Percentiles rank a stretch among this genome's conserved stretches.
phyloP scores from a whole-genome alignment of 305 asterid species.

The Andrographis paniculata region DNA sequence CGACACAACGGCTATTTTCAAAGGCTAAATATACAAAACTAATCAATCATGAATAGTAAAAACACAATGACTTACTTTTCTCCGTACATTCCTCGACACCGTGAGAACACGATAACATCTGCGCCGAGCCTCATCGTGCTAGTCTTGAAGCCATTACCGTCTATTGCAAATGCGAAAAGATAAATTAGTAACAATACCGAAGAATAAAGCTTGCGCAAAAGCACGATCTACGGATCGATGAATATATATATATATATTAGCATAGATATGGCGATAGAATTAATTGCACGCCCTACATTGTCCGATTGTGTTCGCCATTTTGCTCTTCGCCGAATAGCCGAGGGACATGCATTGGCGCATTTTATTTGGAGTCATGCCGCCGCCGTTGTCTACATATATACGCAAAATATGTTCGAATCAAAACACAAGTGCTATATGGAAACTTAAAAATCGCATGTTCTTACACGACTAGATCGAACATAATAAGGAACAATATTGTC shows the following conservation, averaged over 20 bases:
- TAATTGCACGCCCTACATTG: constrained; percentile 43
- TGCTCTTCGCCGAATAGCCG: constrained; percentile 74
- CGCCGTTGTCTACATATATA: constrained; percentile 70
- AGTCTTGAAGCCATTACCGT: constrained; percentile 86
- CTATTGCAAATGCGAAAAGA: constrained; percentile 23
- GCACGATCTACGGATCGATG: too few species aligned
- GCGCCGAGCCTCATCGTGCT: constrained; percentile 96
- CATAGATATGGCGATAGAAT: too few species aligned
- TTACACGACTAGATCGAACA: too few species aligned
- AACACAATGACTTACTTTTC: constrained; percentile 27
- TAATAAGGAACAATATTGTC: too few species aligned
- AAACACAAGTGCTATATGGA: too few species aligned
- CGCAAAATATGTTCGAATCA: too few species aligned
- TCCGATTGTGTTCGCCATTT: constrained; percentile 59
- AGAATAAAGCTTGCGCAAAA: too few species aligned
- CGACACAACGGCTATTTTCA: constrained; percentile 12
- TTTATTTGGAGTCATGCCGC: constrained; percentile 75
- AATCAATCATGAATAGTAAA: not conserved
- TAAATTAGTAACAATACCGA: too few species aligned
- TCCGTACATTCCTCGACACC: constrained; percentile 39
- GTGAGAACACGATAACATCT: constrained; percentile 75
- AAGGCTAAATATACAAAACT: too few species aligned
- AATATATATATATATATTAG: too few species aligned
- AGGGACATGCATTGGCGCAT: constrained; percentile 79
- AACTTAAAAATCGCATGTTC: too few species aligned